These are phyloP conservation scores for Yamadazyma oceani DNA, from an alignment of 1,139 yeast species.

Conservation along the genomic window DNA sequence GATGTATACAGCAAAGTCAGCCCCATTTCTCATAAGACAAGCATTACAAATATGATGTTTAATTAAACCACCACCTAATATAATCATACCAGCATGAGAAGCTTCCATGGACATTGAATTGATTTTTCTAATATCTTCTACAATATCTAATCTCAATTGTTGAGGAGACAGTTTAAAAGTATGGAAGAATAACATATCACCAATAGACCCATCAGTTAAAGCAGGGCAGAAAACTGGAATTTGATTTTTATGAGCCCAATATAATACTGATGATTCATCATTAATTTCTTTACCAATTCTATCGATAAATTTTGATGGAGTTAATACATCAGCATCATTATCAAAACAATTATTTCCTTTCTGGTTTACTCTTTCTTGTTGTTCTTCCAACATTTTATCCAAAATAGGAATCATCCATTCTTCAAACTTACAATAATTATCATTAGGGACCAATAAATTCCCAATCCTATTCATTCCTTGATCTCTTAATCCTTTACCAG, in stretches of 20 bases:
- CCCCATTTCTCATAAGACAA: conserved; percentile 98
- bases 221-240: conserved; percentile 98
- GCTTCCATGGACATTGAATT: conserved; percentile 96
- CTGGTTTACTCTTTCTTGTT: conserved; percentile 61
- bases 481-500: conserved; percentile 81
- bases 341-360: conserved; percentile 60
- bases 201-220: conserved; percentile 95
- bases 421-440: conserved; percentile 94
- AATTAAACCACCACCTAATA: conserved; percentile 93
- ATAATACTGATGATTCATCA: conserved; percentile 89
- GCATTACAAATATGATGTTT: conserved; percentile 98
- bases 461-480: conserved; percentile 98
- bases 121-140: conserved; percentile 86
- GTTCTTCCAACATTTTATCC: conserved; percentile 86
- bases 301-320: conserved; percentile 90
- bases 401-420: conserved; percentile 97
- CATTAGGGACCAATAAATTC: conserved; percentile 93
- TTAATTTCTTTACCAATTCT: conserved; percentile 93
- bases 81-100: conserved; percentile 91
- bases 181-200: conserved; percentile 98
- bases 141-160: conserved; percentile 87
- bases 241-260: conserved; percentile 96
- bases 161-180: conserved; percentile 92
- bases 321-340: conserved; percentile 62
- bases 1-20: conserved; percentile 94